Base-by-base conservation (phyloP, 1,139 yeast species). In the Saccharomyces hybrid region DNA sequence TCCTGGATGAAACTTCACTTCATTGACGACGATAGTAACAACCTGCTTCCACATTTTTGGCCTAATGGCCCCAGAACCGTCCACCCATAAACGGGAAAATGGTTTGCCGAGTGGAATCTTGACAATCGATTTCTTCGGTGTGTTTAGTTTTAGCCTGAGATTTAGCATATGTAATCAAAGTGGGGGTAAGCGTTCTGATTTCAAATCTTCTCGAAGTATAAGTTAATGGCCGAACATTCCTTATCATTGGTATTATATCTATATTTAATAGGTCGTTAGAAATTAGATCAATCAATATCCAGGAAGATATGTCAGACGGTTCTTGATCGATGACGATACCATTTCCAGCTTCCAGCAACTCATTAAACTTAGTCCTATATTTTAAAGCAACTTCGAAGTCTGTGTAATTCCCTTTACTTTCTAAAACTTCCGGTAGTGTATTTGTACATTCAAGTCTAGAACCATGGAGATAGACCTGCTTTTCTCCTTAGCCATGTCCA, bases 21-120 rank as follows among this genome's bases (percentile, higher is more conserved):
- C 75, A 55, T 76, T 71, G 0, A 83, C 57, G 0, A 82, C 59
- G n/a, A 81, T 75, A 29, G 77, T 71, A 0, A 85, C 68, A 0
- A 84, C 67, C 54, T 76, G 78, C 11, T 71, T 70, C 91, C 95
- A 89, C n/a, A 87, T 68, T 0, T 69, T 68, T 27, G 70, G 71
- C 60, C 86, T 82, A 27, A 88, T 75, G 29, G 75, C 70, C 0
- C 95, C 95, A 47, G 75, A 69, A 34, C 84, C 69, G 61, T 84
- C 87, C 8, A 87, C 74, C 97, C 97, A 89, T 9, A 87, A 70
- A 51, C 80, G 80, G 0, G 86, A 79, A 56, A 89, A 84, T 1
- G 93, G 82, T 29, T 75, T 71, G 0, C 83, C 86, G 2, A 76
- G 67, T 0, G 91, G 86, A 1, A 86, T 55, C 3, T 64, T 57